phyloP scores from a whole-genome alignment of 2,329 filamentous ascomycete species.

The Xylariaceae sp. region DNA sequence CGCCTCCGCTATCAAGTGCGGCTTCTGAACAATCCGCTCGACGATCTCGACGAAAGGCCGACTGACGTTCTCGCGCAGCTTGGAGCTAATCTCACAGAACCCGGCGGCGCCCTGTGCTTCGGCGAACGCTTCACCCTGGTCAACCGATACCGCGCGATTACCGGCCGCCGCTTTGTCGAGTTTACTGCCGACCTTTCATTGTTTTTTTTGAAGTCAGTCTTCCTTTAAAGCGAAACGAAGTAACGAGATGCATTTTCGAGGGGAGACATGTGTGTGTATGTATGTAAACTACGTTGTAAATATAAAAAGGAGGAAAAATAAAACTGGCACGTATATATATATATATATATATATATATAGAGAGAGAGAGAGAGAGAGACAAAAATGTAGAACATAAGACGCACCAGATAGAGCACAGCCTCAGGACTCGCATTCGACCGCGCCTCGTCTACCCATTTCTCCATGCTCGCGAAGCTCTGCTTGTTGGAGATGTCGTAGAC shows the following conservation, averaged over 20 bases:
- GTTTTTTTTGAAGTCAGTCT: constrained; percentile 4
- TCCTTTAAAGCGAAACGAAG: too few species aligned
- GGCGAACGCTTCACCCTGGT: constrained; percentile 45
- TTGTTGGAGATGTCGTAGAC: constrained; percentile 46
- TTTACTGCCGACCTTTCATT: constrained; percentile 43
- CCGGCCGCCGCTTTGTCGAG: constrained; percentile 40
- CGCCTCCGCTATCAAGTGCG: constrained; percentile 36
- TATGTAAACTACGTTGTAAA: too few species aligned
- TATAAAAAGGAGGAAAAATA: neutral
- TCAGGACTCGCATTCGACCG: constrained; percentile 44
- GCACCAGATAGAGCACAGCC: constrained; percentile 45
- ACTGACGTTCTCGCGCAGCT: constrained; percentile 47
- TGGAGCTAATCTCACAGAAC: constrained; percentile 51
- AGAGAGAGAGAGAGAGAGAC: neutral
- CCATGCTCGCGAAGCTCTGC: constrained; percentile 47
- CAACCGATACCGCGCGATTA: constrained; percentile 39
- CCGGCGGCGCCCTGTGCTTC: constrained; percentile 39
- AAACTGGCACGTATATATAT: neutral
- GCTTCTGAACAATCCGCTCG: constrained; percentile 42
- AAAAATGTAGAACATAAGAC: constrained; percentile 6
- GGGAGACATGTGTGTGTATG: too few species aligned
- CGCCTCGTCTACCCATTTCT: constrained; percentile 50
- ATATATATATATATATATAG: neutral
- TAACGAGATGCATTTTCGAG: too few species aligned
- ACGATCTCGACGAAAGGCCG: constrained; percentile 49